Evolutionary conservation across 495 filamentous ascomycete species (phyloP).

Genomic region (Talaromyces liani): DNA sequence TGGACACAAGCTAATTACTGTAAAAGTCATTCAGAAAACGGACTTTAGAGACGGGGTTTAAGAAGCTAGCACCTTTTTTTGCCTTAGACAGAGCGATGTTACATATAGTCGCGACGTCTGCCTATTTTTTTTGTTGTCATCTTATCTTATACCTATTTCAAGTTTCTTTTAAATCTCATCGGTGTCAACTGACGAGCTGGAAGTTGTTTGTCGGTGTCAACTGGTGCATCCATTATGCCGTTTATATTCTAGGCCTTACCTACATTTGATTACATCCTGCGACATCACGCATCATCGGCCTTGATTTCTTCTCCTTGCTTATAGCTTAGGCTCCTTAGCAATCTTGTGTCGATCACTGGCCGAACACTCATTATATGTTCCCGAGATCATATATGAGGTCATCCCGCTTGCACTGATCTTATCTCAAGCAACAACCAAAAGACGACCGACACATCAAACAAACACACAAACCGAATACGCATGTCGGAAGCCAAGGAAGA

Average conservation of each 20-base stretch:
- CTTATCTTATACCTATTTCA: not conserved
- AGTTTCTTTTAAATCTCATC: not conserved
- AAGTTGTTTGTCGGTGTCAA: not conserved
- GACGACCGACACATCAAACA: not conserved
- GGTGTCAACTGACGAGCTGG: not conserved
- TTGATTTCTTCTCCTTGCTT: not conserved
- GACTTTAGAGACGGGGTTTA: not conserved
- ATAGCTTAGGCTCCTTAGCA: too few relatives aligned
- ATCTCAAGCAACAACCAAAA: not conserved
- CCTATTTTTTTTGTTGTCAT: not conserved
- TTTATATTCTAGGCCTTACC: not conserved
- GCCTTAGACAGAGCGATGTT: not conserved
- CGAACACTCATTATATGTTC: not conserved
- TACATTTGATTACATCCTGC: too few relatives aligned
- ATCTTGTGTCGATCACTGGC: not conserved
- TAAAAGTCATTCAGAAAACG: not conserved
- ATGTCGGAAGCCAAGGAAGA: conserved; percentile 8
- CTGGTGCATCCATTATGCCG: not conserved
- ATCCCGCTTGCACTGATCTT: not conserved
- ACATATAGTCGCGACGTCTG: not conserved
- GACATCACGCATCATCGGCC: not conserved
- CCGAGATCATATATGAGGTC: not conserved
- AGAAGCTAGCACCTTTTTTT: not conserved
- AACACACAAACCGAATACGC: not conserved
- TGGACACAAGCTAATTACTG: not conserved